Evolutionary conservation across 352 stramenopile species (phyloP), one percentile per base, ranked within the genome.

Genomic region (Phytophthora pseudosyringae): DNA sequence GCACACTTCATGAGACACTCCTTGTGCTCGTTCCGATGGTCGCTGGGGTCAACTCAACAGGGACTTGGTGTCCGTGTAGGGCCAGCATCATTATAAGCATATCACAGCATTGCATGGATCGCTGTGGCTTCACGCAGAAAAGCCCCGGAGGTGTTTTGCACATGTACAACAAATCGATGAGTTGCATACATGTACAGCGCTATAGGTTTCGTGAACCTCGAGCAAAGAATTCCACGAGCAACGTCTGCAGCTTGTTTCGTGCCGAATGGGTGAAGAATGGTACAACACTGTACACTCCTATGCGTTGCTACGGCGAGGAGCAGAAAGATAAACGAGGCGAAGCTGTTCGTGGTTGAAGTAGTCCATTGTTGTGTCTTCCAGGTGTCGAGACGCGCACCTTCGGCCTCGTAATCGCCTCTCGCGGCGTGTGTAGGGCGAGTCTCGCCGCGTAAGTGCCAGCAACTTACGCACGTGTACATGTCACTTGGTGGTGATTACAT

Each of bases 271-370:
- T 41, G 36, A 41, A 18, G 12, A 41, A 41, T 41, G 36, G 21
- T 21, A 21, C 21, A 21, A 41, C n/a, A n/a, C n/a, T n/a, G n/a
- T 41, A 21, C 36, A 21, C 13, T 21, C 2, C 12, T 6, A 44
- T 44, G 15, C 25, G 38, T 44, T 44, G 15, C 9, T 26, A 44
- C 13, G 4, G 5, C 38, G 10, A 12, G 15, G 12, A 21, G 21
- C 6, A 32, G 8, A 48, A 29, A 11, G 38, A 43, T 41, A 47
- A 32, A 39, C 21, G 26, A 58, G 16, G 16, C 47, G 35, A 46
- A 36, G 12, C 39, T 12, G 43, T 62, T 25, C 18, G 49, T 67
- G 32, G 51, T 62, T 67, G 59, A 67, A 67, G 59, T 67, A 62
- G 62, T 61, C 60, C 16, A 13, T 40, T 68, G 60, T 28, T 68